Conservation (phyloP, 208 protist species). For the Borovskyia barvae region DNA sequence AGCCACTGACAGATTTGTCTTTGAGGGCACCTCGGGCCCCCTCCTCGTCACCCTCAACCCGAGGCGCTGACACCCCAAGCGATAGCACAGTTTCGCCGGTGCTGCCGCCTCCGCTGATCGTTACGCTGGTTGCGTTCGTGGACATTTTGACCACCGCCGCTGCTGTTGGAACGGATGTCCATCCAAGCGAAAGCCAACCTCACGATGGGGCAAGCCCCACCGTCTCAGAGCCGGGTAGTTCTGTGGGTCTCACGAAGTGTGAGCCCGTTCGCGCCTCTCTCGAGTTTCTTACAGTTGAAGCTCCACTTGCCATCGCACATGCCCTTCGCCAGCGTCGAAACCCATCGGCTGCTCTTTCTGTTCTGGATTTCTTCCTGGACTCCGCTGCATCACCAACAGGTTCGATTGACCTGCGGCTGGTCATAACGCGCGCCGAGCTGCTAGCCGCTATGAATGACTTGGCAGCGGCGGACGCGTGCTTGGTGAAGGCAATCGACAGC, state of each 20-base stretch:
- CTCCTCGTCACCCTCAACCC: neutral
- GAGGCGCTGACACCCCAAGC: too few relatives aligned
- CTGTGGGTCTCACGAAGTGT: too few relatives aligned
- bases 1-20: too few relatives aligned
- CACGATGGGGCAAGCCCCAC: too few relatives aligned
- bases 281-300: slow-evolving; percentile 19
- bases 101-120: slow-evolving; percentile 7
- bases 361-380: slow-evolving; percentile 8
- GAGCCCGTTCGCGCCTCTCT: neutral
- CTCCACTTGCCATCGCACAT: slow-evolving; percentile 19
- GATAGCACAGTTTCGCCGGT: too few relatives aligned
- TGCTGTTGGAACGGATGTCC: too few relatives aligned
- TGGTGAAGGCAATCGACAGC: slow-evolving; percentile 29
- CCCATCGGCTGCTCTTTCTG: slow-evolving; percentile 1
- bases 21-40: too few relatives aligned
- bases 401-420: slow-evolving; percentile 5
- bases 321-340: slow-evolving; percentile 13
- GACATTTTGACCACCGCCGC: neutral
- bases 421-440: slow-evolving; percentile 41
- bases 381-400: neutral
- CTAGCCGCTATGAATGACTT: slow-evolving; percentile 31
- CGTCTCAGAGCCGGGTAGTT: too few relatives aligned
- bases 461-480: slow-evolving; percentile 33
- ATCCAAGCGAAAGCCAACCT: too few relatives aligned
- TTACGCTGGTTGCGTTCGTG: neutral